Evolutionary conservation across 306 rosid species (phyloP), one percentile per base, ranked within the genome.

Genomic region (Herpetospermum pedunculosum): DNA sequence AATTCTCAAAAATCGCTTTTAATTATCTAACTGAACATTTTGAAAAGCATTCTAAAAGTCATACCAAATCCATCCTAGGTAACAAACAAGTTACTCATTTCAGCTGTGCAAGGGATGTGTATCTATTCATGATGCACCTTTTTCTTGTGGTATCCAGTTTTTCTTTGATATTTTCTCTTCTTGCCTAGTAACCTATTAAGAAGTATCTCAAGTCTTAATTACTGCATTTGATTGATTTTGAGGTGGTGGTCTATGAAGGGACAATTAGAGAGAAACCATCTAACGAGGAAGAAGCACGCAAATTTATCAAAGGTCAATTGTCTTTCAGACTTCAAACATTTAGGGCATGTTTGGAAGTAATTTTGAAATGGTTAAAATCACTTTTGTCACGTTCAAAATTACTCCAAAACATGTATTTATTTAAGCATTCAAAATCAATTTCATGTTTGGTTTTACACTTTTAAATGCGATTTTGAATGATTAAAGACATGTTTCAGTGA

Each of bases 201-300:
- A 18, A 16, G 4, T 47, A 18, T 47, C 43, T 50, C 0, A 29
- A 26, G 34, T 71, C 75, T 71, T 71, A 71, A 69, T 75, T 37
- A 30, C 76, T 50, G 32, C 53, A 48, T 80, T 40, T 76, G 59
- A 74, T 79, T 80, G 82, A 68, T 80, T 81, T 73, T 76, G 80
- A 91, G 97, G 96, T 94, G 80, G 98, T 94, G 83, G 96, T 88
- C 64, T 87, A 90, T 79, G 78, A 82, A 76, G 98, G 97, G 78
- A 82, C 58, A 52, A 77, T 89, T 54, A 85, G 98, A 75, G 97
- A 94, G 80, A 94, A 94, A 80, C 97, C 98, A 59, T 80, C 86
- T 25, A 83, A 88, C 75, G 86, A 88, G 80, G 83, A 91, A 58
- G 95, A 94, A 89, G 98, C 97, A 57, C 78, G 92, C 73, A 87